Conservation (phyloP, 805 yeast species). For the Komagataella kurtzmanii region DNA sequence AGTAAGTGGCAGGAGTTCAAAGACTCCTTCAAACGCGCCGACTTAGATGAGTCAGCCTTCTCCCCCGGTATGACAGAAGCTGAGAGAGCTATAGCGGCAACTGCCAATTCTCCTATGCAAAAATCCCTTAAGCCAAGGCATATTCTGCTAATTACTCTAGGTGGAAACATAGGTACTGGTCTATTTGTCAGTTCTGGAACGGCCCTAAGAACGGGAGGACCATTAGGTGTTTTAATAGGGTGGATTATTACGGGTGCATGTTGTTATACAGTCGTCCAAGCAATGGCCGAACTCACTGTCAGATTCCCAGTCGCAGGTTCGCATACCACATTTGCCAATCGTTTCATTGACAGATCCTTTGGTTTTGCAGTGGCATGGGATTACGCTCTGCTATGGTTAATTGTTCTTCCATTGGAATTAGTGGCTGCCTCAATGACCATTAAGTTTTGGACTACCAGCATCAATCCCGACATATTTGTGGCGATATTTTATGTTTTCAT, state of each 20-base stretch:
- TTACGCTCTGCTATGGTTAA: constrained; percentile 41
- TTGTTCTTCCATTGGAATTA: constrained; percentile 39
- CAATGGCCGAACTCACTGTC: constrained; percentile 51
- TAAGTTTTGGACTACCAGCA: constrained; percentile 28
- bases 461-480: constrained; percentile 43
- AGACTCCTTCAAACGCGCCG: constrained; percentile 18
- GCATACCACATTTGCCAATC: constrained; percentile 43
- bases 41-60: constrained; percentile 20
- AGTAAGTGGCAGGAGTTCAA: constrained; percentile 7
- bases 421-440: constrained; percentile 42
- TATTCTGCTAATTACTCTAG: constrained; percentile 70
- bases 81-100: constrained; percentile 30
- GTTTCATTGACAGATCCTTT: constrained; percentile 44
- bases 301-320: constrained; percentile 55
- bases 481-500: constrained; percentile 39
- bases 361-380: constrained; percentile 54
- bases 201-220: constrained; percentile 54
- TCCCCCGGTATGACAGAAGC: constrained; percentile 30
- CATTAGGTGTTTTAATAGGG: constrained; percentile 55
- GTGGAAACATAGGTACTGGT: constrained; percentile 80
- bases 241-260: constrained; percentile 45
- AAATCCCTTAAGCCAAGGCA: constrained; percentile 50
- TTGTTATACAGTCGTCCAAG: constrained; percentile 51
- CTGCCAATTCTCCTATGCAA: constrained; percentile 35
- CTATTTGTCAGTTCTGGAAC: constrained; percentile 63